These are phyloP conservation scores for Alternaria alternata DNA, from an alignment of 2,329 filamentous ascomycete genomes.

Conservation along the genomic window DNA sequence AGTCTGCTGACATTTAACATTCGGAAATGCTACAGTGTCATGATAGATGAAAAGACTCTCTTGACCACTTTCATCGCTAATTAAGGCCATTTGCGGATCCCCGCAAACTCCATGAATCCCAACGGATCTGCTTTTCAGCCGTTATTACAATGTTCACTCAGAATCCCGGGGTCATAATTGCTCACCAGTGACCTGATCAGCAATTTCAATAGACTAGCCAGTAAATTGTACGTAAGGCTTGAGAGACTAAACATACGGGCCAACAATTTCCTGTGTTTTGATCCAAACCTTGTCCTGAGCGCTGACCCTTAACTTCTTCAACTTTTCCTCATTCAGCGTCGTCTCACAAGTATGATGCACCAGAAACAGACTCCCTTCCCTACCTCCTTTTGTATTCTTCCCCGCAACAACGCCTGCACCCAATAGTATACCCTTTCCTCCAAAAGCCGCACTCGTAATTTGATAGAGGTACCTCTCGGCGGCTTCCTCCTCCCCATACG, in stretches of 20 bases:
- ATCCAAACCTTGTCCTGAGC: neutral
- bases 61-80: neutral
- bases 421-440: conserved; percentile 1
- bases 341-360: neutral
- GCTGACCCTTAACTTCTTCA: neutral
- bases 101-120: neutral
- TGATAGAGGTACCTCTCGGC: conserved; percentile 17
- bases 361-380: neutral
- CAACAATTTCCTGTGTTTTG: conserved; percentile 1
- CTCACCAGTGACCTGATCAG: neutral
- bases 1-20: neutral
- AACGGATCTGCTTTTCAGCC: conserved; percentile 6
- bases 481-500: conserved; percentile 11
- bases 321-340: neutral
- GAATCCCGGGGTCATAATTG: neutral
- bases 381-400: neutral
- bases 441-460: conserved; percentile 16
- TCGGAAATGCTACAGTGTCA: neutral
- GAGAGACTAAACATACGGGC: neutral
- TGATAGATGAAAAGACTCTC: neutral
- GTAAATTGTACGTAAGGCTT: neutral
- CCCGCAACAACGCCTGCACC: neutral
- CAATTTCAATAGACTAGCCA: neutral
- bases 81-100: neutral
- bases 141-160: neutral